phyloP scores from a whole-genome alignment of 23 red algal genomes.

The Rhodosorus marinus region DNA sequence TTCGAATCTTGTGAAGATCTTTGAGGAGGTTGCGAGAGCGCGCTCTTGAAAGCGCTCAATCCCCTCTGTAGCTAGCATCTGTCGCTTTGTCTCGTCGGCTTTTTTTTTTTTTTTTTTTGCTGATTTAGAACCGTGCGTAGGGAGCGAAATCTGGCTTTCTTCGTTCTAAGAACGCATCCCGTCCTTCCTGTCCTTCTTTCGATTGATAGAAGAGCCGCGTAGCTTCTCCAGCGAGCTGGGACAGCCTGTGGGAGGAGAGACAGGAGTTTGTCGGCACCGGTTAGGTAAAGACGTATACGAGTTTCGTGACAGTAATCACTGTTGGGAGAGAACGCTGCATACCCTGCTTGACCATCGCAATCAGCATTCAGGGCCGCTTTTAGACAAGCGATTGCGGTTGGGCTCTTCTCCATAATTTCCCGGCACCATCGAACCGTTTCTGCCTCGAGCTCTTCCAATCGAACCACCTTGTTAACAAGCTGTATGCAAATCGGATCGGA shows the following conservation, averaged over 20 bases:
- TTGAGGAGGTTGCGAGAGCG: too few species aligned
- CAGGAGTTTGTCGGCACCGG: too few species aligned
- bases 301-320: constrained; percentile 7
- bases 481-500: not conserved
- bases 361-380: constrained; percentile 93
- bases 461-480: constrained; percentile 63
- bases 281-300: too few species aligned
- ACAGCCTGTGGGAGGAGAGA: too few species aligned
- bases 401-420: constrained; percentile 42
- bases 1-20: too few species aligned
- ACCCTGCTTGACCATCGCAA: constrained; percentile 34
- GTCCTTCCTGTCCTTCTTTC: constrained; percentile 81
- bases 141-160: constrained; percentile 42
- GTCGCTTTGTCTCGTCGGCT: not conserved
- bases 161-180: constrained; percentile 87
- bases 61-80: too few species aligned
- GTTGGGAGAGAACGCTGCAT: constrained; percentile 8
- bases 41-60: too few species aligned
- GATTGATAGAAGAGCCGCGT: constrained; percentile 57
- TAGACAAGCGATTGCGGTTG: constrained; percentile 56
- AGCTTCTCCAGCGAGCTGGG: constrained; percentile 44
- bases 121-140: not conserved
- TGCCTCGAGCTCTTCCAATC: constrained; percentile 23
- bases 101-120: not conserved
- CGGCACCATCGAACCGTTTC: constrained; percentile 43